Conservation (phyloP, 108 stramenopile genomes). For the Tribonema minus region DNA sequence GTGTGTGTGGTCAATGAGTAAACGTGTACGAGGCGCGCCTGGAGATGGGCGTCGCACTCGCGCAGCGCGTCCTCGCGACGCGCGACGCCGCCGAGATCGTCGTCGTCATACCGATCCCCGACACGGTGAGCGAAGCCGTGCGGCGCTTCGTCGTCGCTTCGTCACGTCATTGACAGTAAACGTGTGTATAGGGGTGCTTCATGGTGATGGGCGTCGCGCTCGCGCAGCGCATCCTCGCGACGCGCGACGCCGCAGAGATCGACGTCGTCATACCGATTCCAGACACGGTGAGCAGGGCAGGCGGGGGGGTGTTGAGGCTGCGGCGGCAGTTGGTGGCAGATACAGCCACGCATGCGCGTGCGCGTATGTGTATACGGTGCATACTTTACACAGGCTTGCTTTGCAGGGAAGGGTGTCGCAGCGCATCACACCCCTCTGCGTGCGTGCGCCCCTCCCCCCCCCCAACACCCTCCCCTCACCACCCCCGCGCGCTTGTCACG, state of each 20-base stretch:
- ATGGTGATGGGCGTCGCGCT: conserved; percentile 95
- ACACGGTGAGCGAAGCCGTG: conserved; percentile 76
- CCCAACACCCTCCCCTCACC: no score
- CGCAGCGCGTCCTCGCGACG: conserved; percentile 68
- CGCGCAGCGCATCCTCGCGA: conserved; percentile 71
- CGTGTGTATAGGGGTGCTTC: conserved; percentile 92
- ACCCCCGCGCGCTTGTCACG: no score
- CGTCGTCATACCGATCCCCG: conserved; percentile 97
- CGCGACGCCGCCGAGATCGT: conserved; percentile 65
- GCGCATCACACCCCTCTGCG: no score
- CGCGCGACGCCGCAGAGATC: conserved; percentile 58
- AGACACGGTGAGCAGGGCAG: conserved; percentile 79
- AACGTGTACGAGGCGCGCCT: conserved; percentile 94
- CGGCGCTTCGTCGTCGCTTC: background rate
- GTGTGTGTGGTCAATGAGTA: background rate
- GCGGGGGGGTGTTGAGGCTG: conserved; percentile 43
- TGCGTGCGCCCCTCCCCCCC: no score
- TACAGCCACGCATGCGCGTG: no score
- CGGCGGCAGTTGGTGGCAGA: background rate
- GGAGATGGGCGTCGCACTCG: conserved; percentile 95
- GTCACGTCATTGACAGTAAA: background rate
- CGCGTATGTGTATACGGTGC: no score
- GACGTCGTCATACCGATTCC: conserved; percentile 98
- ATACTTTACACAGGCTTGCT: no score
- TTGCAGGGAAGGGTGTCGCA: no score